Percentiles rank a stretch among this genome's conserved stretches.
These are phyloP conservation scores for Collybia sordida DNA, from an alignment of 768 basidiomycete genomes.

Conservation along the genomic window DNA sequence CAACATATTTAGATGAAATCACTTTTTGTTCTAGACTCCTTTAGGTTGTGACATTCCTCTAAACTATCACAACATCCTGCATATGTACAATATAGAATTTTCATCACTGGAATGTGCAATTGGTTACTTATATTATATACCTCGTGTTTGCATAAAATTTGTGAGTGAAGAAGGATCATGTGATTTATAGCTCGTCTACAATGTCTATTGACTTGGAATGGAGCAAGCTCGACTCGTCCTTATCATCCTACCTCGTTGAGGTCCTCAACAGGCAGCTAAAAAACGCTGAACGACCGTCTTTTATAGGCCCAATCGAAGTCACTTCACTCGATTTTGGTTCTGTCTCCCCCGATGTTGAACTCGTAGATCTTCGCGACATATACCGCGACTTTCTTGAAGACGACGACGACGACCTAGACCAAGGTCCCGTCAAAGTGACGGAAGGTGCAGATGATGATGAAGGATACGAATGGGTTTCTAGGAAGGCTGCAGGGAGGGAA, in stretches of 20 bases:
- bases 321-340: constrained; percentile 88
- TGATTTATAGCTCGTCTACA: constrained; percentile 3
- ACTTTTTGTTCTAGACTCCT: no score
- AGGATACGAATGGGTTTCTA: constrained; percentile 80
- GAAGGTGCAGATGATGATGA: constrained; percentile 66
- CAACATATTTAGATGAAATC: no score
- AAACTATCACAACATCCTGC: no score
- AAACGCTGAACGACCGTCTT: constrained; percentile 77
- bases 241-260: constrained; percentile 67
- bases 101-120: neutral
- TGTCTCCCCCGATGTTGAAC: constrained; percentile 77
- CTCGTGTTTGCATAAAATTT: neutral
- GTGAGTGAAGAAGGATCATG: neutral
- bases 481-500: constrained; percentile 56
- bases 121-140: no score
- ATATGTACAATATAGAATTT: no score
- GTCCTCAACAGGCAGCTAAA: constrained; percentile 79
- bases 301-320: constrained; percentile 90
- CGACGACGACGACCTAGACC: constrained; percentile 58
- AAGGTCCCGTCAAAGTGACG: constrained; percentile 51
- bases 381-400: constrained; percentile 93
- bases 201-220: constrained; percentile 99
- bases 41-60: no score
- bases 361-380: constrained; percentile 91
- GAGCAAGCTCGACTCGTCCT: constrained; percentile 72